phyloP scores from a whole-genome alignment of 352 stramenopile genomes.

The Globisporangium splendens region DNA sequence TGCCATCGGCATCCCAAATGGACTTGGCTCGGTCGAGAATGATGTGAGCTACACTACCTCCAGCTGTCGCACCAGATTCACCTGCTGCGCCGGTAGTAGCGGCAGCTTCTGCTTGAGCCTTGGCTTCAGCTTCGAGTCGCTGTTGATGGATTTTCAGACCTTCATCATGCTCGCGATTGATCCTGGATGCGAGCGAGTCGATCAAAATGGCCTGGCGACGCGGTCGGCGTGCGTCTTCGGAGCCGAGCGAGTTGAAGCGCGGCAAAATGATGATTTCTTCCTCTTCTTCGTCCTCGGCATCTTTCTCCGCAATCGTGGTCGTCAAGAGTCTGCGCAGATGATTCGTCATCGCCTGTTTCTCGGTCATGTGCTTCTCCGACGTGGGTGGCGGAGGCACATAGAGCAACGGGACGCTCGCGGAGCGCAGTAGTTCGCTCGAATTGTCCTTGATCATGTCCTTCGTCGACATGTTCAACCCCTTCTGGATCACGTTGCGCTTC shows the following conservation, averaged over 20 bases:
- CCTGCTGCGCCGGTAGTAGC: background rate
- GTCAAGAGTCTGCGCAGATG: constrained; percentile 18
- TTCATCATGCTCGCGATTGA: constrained; percentile 55
- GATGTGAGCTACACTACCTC: background rate
- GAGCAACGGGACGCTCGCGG: constrained; percentile 25
- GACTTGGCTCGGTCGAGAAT: background rate
- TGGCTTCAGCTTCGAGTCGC: constrained; percentile 5
- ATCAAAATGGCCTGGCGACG: constrained; percentile 48
- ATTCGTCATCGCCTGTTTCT: constrained; percentile 16
- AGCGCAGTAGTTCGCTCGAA: constrained; percentile 27
- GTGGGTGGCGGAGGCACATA: constrained; percentile 20
- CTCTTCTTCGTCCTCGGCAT: constrained; percentile 17
- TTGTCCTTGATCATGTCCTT: constrained; percentile 43
- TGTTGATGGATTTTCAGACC: constrained; percentile 31
- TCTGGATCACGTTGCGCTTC: constrained; percentile 43
- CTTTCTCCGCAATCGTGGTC: constrained; percentile 2
- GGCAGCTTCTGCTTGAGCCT: constrained; percentile 15
- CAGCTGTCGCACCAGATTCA: background rate
- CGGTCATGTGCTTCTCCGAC: constrained; percentile 17
- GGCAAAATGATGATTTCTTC: constrained; percentile 45
- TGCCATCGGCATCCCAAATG: constrained; percentile 16
- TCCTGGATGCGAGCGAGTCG: constrained; percentile 46
- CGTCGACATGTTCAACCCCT: constrained; percentile 30
- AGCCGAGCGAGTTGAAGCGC: constrained; percentile 63
- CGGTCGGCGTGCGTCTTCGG: constrained; percentile 49